These are phyloP conservation scores for Rubia balearica DNA, from an alignment of 305 asterid species.

Conservation along the genomic window DNA sequence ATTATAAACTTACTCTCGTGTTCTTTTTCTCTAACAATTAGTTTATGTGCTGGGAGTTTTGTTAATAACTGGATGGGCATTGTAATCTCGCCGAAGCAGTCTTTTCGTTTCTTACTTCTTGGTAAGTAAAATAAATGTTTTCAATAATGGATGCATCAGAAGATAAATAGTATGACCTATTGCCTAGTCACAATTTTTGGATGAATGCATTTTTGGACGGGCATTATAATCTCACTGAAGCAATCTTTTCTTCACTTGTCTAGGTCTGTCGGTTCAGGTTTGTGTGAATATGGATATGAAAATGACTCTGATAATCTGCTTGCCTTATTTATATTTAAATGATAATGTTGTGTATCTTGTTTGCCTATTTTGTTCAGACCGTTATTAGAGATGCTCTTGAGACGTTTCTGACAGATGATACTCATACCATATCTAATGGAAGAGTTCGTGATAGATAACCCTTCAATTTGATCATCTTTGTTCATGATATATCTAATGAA, in stretches of 20 bases:
- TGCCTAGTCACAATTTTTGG: neutral
- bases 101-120: neutral
- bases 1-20: neutral
- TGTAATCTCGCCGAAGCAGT: neutral
- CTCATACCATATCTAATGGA: conserved; percentile 71
- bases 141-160: neutral
- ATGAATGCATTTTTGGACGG: neutral
- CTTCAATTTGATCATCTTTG: too few species aligned
- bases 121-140: neutral
- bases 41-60: neutral
- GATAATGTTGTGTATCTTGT: neutral
- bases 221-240: too few species aligned
- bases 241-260: neutral
- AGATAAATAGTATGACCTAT: neutral
- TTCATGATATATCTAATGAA: too few species aligned
- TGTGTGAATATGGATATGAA: neutral
- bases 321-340: neutral
- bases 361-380: conserved; percentile 42
- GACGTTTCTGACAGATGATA: conserved; percentile 67
- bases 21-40: neutral
- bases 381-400: conserved; percentile 75
- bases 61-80: neutral
- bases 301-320: neutral
- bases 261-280: neutral
- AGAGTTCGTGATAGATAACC: conserved; percentile 77